phyloP scores from a whole-genome alignment of 2,329 filamentous ascomycete genomes.

The Verticillium nonalfalfae region DNA sequence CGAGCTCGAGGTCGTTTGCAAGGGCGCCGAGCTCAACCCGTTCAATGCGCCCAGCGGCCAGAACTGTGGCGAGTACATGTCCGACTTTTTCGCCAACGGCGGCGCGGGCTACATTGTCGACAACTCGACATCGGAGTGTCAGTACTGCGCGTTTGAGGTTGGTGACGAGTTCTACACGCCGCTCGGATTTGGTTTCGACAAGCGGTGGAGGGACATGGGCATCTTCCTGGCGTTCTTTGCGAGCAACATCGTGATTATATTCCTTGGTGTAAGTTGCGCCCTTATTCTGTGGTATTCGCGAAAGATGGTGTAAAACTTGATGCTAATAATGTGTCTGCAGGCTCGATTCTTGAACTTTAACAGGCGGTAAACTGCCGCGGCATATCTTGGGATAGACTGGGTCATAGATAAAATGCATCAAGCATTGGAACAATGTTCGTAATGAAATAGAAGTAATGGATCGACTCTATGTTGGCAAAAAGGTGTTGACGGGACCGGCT shows the following conservation, averaged over 20 bases:
- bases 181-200: constrained; percentile 58
- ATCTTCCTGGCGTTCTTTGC: constrained; percentile 72
- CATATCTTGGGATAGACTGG: not conserved
- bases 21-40: constrained; percentile 51
- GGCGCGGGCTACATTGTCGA: constrained; percentile 66
- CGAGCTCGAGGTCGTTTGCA: constrained; percentile 56
- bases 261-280: constrained; percentile 40
- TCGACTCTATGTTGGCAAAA: no score
- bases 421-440: not conserved
- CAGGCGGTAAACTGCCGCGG: constrained; percentile 26
- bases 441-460: not conserved
- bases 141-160: constrained; percentile 75
- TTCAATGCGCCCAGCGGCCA: constrained; percentile 62
- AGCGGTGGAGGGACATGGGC: constrained; percentile 77
- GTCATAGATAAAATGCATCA: not conserved
- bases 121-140: constrained; percentile 59
- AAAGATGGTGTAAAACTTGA: not conserved
- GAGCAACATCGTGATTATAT: constrained; percentile 64
- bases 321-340: constrained; percentile 20
- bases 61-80: constrained; percentile 72
- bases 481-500: no score
- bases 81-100: constrained; percentile 59
- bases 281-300: not conserved
- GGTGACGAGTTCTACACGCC: constrained; percentile 75
- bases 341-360: constrained; percentile 49